Conservation (phyloP, 176 grass and related monocot species). For the Elaeis guineensis region DNA sequence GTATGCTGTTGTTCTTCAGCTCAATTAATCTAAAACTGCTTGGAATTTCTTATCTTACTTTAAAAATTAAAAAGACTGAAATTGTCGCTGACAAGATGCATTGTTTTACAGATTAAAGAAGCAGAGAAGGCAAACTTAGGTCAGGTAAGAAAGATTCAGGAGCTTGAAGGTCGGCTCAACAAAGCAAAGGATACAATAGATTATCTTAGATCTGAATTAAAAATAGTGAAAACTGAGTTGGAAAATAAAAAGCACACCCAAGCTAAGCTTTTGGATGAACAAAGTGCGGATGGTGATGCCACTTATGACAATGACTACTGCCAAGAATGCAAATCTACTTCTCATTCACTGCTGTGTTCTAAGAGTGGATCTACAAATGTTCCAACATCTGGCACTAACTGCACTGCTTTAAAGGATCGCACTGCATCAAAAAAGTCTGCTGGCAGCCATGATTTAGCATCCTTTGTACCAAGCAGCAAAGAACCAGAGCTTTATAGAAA, state of each 20-base stretch:
- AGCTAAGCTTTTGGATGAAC: constrained; percentile 10
- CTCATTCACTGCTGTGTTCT: constrained; percentile 19
- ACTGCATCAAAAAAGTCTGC: constrained; percentile 11
- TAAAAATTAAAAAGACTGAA: too few relatives aligned
- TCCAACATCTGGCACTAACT: constrained; percentile 24
- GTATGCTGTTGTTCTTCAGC: too few relatives aligned
- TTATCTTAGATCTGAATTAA: constrained; percentile 49
- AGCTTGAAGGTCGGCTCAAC: constrained; percentile 60
- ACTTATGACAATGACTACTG: constrained; percentile 15
- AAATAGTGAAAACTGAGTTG: constrained; percentile 38
- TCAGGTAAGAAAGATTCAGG: constrained; percentile 54
- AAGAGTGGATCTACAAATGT: constrained; percentile 20
- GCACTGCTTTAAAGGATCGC: constrained; percentile 20
- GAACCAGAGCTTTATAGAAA: constrained; percentile 54
- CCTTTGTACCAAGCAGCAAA: constrained; percentile 48
- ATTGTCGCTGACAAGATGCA: too few relatives aligned
- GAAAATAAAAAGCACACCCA: constrained; percentile 40
- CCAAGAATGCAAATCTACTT: constrained; percentile 16
- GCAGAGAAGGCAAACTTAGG: constrained; percentile 36
- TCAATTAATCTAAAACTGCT: too few relatives aligned
- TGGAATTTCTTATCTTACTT: too few relatives aligned
- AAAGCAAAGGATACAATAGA: constrained; percentile 35
- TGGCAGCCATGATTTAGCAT: constrained; percentile 33
- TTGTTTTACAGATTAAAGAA: constrained; percentile 52
- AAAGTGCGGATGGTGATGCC: constrained; percentile 21